phyloP scores from a whole-genome alignment of 2,329 filamentous ascomycete species.

The Grosmannia huntii region DNA sequence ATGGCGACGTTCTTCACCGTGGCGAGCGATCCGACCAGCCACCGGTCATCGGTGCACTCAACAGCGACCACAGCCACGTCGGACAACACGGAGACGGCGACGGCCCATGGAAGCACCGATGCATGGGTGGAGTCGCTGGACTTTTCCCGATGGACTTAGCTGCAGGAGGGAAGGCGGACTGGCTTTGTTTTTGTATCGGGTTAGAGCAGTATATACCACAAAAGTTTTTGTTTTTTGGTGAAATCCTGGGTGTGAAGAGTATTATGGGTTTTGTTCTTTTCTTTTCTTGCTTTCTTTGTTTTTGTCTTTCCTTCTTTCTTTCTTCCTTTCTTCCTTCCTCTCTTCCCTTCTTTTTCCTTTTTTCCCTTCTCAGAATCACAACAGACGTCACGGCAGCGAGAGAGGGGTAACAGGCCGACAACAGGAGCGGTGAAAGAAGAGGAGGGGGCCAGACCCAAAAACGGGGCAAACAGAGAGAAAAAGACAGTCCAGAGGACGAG shows the following conservation, averaged over 20 bases:
- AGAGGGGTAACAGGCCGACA: background rate
- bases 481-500: background rate
- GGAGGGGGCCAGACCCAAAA: background rate
- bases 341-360: too few relatives aligned
- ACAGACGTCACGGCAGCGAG: background rate
- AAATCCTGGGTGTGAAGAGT: background rate
- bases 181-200: background rate
- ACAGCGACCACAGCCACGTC: conserved; percentile 28
- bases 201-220: conserved; percentile 21
- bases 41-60: conserved; percentile 45
- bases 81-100: conserved; percentile 39
- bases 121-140: conserved; percentile 33
- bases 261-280: background rate
- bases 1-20: conserved; percentile 52
- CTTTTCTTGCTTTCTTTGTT: too few relatives aligned
- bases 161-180: background rate
- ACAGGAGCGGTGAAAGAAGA: background rate
- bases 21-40: conserved; percentile 41
- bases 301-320: too few relatives aligned
- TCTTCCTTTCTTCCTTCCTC: too few relatives aligned
- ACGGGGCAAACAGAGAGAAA: background rate
- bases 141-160: conserved; percentile 33
- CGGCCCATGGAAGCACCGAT: conserved; percentile 19
- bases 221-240: conserved; percentile 18
- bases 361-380: too few relatives aligned